Conservation (phyloP, 1,139 yeast species). For the Eremothecium gossypii region DNA sequence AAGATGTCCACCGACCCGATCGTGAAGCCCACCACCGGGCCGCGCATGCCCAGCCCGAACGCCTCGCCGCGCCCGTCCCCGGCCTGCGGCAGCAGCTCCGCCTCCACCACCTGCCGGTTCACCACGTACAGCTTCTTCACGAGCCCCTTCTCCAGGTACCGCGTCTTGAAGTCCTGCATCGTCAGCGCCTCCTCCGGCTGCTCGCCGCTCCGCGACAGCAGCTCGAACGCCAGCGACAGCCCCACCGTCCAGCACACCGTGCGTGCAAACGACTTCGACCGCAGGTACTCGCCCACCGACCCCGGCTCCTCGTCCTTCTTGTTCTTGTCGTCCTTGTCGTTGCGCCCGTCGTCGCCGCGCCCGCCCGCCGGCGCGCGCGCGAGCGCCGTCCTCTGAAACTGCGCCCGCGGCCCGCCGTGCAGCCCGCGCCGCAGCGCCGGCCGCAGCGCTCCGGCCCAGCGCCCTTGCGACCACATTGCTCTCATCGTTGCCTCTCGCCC, state of each 20-base stretch:
- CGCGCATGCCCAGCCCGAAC: conserved; percentile 12
- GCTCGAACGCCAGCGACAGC: conserved; percentile 31
- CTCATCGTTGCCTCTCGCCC: too few species aligned
- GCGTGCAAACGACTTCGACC: conserved; percentile 34
- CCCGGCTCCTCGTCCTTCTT: conserved; percentile 25
- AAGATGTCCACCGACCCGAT: conserved; percentile 91
- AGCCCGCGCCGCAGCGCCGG: too few species aligned
- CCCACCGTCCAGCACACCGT: conserved; percentile 32
- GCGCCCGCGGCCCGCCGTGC: too few species aligned
- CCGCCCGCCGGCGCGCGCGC: too few species aligned
- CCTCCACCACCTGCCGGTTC: conserved; percentile 72
- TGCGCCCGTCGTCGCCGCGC: too few species aligned
- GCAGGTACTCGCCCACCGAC: conserved; percentile 30
- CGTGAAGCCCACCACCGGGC: conserved; percentile 46
- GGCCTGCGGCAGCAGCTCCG: conserved; percentile 56
- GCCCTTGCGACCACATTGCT: too few species aligned
- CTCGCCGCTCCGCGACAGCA: conserved; percentile 25
- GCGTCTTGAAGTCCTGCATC: conserved; percentile 82
- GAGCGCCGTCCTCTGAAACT: too few species aligned
- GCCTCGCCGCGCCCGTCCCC: conserved; percentile 5
- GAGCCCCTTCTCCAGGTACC: conserved; percentile 73
- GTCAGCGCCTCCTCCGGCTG: conserved; percentile 45
- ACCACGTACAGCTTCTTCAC: conserved; percentile 71
- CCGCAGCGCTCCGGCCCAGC: too few species aligned
- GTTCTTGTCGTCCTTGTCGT: conserved; percentile 6